phyloP scores from a whole-genome alignment of 2,329 filamentous ascomycete species.

The Penicillium sp. region DNA sequence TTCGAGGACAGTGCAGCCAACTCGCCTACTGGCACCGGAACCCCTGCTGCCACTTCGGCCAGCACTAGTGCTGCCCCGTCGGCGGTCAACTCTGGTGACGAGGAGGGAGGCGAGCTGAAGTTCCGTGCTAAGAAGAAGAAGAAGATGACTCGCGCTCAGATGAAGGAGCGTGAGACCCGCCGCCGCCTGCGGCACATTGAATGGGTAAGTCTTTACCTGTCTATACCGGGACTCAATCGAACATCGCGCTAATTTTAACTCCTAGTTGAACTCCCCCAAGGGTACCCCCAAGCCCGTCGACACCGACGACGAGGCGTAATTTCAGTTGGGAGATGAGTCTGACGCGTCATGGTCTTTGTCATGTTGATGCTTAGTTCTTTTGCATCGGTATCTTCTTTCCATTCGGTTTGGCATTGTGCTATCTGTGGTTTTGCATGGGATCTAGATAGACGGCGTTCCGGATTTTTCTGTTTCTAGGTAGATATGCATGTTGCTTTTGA shows the following conservation, averaged over 20 bases:
- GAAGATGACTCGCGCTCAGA: conserved; percentile 95
- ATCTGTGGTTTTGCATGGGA: conserved; percentile 22
- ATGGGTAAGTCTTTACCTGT: conserved; percentile 43
- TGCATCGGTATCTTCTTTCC: conserved; percentile 18
- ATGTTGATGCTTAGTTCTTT: conserved; percentile 16
- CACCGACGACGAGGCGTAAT: conserved; percentile 68
- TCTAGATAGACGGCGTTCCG: conserved; percentile 26
- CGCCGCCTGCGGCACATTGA: conserved; percentile 78
- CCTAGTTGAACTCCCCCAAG: conserved; percentile 81
- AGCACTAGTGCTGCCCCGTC: conserved; percentile 60
- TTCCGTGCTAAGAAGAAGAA: conserved; percentile 92
- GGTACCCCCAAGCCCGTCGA: conserved; percentile 74
- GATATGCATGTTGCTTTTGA: conserved; percentile 15
- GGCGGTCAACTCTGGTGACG: conserved; percentile 75
- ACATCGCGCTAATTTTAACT: conserved; percentile 26
- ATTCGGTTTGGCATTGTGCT: conserved; percentile 4
- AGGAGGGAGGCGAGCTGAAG: conserved; percentile 77
- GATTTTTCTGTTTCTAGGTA: conserved; percentile 11
- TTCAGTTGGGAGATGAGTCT: conserved; percentile 12
- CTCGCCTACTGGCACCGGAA: conserved; percentile 48
- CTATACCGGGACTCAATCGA: conserved; percentile 1
- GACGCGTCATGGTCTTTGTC: conserved; percentile 21
- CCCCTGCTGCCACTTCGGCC: conserved; percentile 57
- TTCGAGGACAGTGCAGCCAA: conserved; percentile 80
- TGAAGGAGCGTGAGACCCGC: conserved; percentile 89